Percentiles rank a stretch among this genome's conserved stretches.
These are phyloP conservation scores for Fomitopsis palustris DNA, from an alignment of 1,284 basidiomycete species.

Conservation along the genomic window DNA sequence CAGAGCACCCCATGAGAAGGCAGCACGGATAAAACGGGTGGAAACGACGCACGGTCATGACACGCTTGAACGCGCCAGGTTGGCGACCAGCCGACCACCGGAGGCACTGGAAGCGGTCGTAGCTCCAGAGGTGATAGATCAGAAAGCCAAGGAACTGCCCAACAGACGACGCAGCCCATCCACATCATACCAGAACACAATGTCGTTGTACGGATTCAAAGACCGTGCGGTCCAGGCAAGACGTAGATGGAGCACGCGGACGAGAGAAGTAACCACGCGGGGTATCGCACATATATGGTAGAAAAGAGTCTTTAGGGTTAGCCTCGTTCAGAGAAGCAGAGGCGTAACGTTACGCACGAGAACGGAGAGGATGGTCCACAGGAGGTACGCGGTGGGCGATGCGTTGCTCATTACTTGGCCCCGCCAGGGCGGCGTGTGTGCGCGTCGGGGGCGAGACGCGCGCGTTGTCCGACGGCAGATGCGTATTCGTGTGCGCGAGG, in stretches of 20 bases:
- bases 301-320: neutral
- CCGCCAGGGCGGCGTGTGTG: slow-evolving; percentile 6
- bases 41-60: slow-evolving; percentile 64
- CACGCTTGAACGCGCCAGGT: slow-evolving; percentile 73
- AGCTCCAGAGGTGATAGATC: slow-evolving; percentile 66
- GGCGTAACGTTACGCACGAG: slow-evolving; percentile 41
- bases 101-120: slow-evolving; percentile 69
- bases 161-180: neutral
- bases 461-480: neutral
- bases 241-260: slow-evolving; percentile 1
- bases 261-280: slow-evolving; percentile 2
- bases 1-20: neutral
- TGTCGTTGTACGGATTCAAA: neutral
- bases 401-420: slow-evolving; percentile 52
- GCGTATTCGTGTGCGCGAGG: neutral
- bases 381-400: slow-evolving; percentile 63
- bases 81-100: slow-evolving; percentile 67
- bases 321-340: neutral
- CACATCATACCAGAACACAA: neutral
- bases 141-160: slow-evolving; percentile 62
- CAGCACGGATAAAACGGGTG: neutral
- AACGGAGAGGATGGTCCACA: slow-evolving; percentile 65
- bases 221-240: neutral
- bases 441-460: neutral
- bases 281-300: neutral